Evolutionary conservation across 2,329 filamentous ascomycete species (phyloP), one percentile per base, ranked within the genome.

Genomic region (Colletotrichum liaoningense): DNA sequence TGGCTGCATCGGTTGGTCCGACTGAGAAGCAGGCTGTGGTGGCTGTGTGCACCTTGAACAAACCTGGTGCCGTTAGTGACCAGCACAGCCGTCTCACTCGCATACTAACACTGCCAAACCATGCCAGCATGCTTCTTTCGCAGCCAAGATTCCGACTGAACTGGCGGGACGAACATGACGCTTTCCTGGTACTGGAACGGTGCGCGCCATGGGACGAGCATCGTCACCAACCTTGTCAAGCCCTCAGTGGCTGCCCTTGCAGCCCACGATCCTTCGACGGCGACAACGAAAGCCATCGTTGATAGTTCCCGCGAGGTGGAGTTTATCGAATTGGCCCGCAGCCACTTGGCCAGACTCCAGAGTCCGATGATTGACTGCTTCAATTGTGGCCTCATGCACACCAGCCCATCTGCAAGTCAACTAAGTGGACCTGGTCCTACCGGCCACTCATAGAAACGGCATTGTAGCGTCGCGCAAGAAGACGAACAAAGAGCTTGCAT

Each of bases 201-300:
- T 22, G 24, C 16, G 28, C 57, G 24, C 63, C 28, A 46, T 16
- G 33, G 16, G 63, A 59, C 26, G 19, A 14, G n/a, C 54, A 24
- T 60, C 58, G 58, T 35, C 66, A 26, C 7, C 30, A 52, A 49
- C 52, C 38, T 49, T 59, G 46, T 56, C 33, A n/a, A 54, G 42
- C 62, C 67, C 24, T 67, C 57, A 46, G 28, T 70, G 70, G 70
- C 67, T 60, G 62, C 67, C 70, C 67, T 66, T 66, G 71, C 71
- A 73, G 55, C 46, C 46, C 56, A 55, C 55, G 3, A 70, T 73
- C 70, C 70, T 62, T 73, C 56, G 26, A n/a, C 42, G 42, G 38
- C 26, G n/a, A 24, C 33, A n/a, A 30, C 26, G n/a, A 65, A 46
- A 54, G 66, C 19, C 33, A 69, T 33, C 33, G 11, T 35, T 35